phyloP scores from a whole-genome alignment of 495 filamentous ascomycete species.

The Friedmanniomyces simplex region DNA sequence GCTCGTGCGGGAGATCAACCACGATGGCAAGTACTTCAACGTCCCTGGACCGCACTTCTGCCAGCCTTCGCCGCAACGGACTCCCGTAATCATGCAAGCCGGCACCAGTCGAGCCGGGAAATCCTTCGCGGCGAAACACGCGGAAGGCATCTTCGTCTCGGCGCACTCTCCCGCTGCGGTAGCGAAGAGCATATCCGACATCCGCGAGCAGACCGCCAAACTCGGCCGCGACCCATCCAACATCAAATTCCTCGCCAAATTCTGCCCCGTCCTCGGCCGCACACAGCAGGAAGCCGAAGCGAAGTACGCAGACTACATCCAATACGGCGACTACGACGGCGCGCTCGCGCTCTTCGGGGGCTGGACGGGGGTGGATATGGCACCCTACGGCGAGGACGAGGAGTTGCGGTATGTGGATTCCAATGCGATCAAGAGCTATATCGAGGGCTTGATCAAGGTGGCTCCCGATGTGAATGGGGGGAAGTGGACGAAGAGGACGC shows the following conservation, averaged over 20 bases:
- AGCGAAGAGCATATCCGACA: constrained; percentile 39
- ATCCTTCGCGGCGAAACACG: constrained; percentile 51
- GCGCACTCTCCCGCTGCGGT: constrained; percentile 39
- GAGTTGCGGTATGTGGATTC: constrained; percentile 50
- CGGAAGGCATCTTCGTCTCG: constrained; percentile 46
- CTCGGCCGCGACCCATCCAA: constrained; percentile 38
- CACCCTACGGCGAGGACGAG: constrained; percentile 43
- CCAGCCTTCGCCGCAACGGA: constrained; percentile 54
- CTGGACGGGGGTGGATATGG: constrained; percentile 52
- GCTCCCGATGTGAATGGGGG: constrained; percentile 32
- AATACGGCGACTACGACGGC: constrained; percentile 48
- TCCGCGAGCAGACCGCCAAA: constrained; percentile 36
- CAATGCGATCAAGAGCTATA: constrained; percentile 46
- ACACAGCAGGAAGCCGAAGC: constrained; percentile 45
- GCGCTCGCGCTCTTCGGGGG: constrained; percentile 50
- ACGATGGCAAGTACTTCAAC: constrained; percentile 53
- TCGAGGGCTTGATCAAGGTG: constrained; percentile 29
- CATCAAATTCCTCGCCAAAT: constrained; percentile 45
- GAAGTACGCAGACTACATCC: constrained; percentile 39
- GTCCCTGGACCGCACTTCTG: constrained; percentile 57
- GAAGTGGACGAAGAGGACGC: constrained; percentile 55
- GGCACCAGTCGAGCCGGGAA: constrained; percentile 54
- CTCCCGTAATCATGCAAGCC: constrained; percentile 54
- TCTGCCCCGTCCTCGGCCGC: constrained; percentile 39
- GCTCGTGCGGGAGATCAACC: constrained; percentile 53